Percentiles rank a stretch among this genome's conserved stretches.
phyloP scores from a whole-genome alignment of 2,329 filamentous ascomycete genomes.

The Ramichloridium luteum region DNA sequence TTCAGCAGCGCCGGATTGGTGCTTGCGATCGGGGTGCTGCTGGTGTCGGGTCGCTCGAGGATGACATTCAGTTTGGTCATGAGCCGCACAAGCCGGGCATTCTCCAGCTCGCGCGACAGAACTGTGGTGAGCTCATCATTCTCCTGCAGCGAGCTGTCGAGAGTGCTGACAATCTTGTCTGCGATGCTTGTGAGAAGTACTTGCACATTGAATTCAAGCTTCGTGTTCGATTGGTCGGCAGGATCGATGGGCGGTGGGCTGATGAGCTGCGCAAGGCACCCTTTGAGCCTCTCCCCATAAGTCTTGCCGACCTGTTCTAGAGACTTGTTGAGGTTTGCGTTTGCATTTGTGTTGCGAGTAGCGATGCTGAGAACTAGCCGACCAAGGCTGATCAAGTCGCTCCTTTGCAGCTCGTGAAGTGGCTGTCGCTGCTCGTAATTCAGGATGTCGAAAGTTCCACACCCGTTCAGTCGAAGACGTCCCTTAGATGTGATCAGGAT shows the following conservation, averaged over 20 bases:
- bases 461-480: constrained; percentile 75
- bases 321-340: constrained; percentile 50
- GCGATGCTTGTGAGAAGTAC: constrained; percentile 69
- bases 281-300: constrained; percentile 67
- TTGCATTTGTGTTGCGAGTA: constrained; percentile 40
- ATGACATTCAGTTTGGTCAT: constrained; percentile 74
- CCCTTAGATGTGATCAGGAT: constrained; percentile 84
- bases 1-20: constrained; percentile 20
- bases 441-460: constrained; percentile 79
- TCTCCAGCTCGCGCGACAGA: constrained; percentile 73
- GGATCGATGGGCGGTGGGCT: constrained; percentile 38
- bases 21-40: constrained; percentile 18
- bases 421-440: constrained; percentile 62
- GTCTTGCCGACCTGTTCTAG: constrained; percentile 64
- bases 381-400: constrained; percentile 77
- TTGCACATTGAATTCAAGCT: constrained; percentile 56
- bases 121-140: constrained; percentile 63
- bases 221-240: constrained; percentile 2
- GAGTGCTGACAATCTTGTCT: constrained; percentile 58
- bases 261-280: constrained; percentile 72
- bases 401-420: constrained; percentile 66
- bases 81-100: constrained; percentile 70
- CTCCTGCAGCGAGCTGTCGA: constrained; percentile 68
- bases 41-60: constrained; percentile 76
- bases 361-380: constrained; percentile 72